These are phyloP conservation scores for Neophaeococcomyces aloes DNA, from an alignment of 2,329 filamentous ascomycete species.

Conservation along the genomic window DNA sequence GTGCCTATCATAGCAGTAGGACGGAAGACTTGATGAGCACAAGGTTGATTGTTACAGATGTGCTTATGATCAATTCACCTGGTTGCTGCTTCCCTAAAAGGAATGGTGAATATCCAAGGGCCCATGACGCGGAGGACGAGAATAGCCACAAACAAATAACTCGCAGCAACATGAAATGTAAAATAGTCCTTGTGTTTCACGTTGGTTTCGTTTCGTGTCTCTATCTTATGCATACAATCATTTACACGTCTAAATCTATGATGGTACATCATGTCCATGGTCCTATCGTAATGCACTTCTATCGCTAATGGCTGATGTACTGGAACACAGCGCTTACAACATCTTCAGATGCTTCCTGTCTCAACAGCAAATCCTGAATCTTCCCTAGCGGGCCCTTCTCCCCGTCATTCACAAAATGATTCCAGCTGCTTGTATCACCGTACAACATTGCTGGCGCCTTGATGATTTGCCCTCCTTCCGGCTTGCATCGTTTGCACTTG, in stretches of 20 bases:
- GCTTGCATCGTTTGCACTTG: constrained; percentile 90
- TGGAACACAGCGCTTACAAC: constrained; percentile 94
- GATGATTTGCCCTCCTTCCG: constrained; percentile 74
- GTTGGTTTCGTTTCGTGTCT: not conserved
- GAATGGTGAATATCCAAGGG: not conserved
- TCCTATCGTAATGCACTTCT: not conserved
- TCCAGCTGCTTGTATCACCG: constrained; percentile 98
- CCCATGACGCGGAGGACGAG: not conserved
- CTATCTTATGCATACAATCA: no score
- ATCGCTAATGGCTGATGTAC: constrained; percentile 76
- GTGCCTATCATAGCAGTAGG: no score
- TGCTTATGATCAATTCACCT: not conserved
- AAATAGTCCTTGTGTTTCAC: not conserved
- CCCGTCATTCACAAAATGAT: constrained; percentile 79
- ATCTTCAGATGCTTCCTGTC: constrained; percentile 68
- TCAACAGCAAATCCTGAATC: constrained; percentile 83
- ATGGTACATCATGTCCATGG: not conserved
- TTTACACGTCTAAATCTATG: not conserved
- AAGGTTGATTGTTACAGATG: not conserved
- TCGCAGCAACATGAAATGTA: not conserved
- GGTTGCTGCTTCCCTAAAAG: not conserved
- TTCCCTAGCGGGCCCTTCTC: constrained; percentile 55
- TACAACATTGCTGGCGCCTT: constrained; percentile 94
- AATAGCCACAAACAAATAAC: not conserved
- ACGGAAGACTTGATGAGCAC: no score